phyloP scores from a whole-genome alignment of 2,329 filamentous ascomycete genomes.

The Ceratocystis lukuohia region DNA sequence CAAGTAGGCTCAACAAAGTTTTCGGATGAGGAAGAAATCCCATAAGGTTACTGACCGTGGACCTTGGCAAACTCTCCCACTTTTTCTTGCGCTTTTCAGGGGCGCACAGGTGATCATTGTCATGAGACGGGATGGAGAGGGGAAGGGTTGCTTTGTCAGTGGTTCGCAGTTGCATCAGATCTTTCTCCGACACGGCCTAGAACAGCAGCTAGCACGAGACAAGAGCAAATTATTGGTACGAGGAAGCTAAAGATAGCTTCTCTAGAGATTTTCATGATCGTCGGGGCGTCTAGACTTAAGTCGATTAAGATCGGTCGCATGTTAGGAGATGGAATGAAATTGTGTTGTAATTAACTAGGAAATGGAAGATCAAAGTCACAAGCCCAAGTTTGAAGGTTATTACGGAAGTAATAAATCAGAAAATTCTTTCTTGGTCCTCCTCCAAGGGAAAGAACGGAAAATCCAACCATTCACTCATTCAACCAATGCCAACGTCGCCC shows the following conservation, averaged over 20 bases:
- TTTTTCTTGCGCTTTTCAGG: neutral
- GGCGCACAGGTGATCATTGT: neutral
- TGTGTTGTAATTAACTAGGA: neutral
- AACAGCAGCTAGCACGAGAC: neutral
- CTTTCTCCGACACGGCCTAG: neutral
- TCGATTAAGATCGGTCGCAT: neutral
- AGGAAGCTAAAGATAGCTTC: neutral
- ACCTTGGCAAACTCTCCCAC: neutral
- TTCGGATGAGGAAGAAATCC: slow-evolving; percentile 7
- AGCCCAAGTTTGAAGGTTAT: too few relatives aligned
- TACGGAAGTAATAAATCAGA: neutral
- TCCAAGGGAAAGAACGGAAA: too few relatives aligned
- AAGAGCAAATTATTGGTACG: neutral
- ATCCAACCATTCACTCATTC: too few relatives aligned
- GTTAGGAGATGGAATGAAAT: neutral
- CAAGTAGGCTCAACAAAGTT: slow-evolving; percentile 8
- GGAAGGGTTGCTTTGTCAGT: neutral
- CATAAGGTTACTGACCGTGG: neutral
- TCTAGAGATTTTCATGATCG: neutral
- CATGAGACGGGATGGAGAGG: neutral
- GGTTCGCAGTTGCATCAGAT: neutral
- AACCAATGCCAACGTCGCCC: neutral
- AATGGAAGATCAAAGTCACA: too few relatives aligned
- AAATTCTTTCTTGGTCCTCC: neutral
- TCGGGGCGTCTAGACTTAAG: neutral